Percentiles rank a stretch among this genome's conserved stretches.
phyloP scores from a whole-genome alignment of 78 protist genomes.

The Tieghemostelium lacteum region DNA sequence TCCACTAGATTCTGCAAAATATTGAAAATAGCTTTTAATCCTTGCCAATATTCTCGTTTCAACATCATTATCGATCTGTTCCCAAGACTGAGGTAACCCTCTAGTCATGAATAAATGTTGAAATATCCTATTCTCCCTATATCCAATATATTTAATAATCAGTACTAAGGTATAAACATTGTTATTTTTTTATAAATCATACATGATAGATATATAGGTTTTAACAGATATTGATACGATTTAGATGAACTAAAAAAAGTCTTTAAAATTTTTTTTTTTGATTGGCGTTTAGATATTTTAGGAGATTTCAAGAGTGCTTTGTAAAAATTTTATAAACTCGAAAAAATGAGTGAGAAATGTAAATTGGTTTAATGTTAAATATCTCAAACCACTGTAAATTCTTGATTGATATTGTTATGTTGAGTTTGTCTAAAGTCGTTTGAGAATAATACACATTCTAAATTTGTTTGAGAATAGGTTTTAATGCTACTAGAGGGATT shows the following conservation, averaged over 20 bases:
- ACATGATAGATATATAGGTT: too few species aligned
- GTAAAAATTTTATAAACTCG: constrained; percentile 4
- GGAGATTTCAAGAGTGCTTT: constrained; percentile 1
- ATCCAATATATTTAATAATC: constrained; percentile 34
- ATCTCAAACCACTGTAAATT: constrained; percentile 14
- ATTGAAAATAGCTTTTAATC: background rate
- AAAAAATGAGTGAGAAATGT: background rate
- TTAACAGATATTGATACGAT: too few species aligned
- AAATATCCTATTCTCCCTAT: constrained; percentile 4
- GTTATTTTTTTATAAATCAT: too few species aligned
- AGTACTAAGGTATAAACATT: too few species aligned
- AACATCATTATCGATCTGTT: background rate
- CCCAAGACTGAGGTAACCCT: background rate
- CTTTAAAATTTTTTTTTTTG: too few species aligned
- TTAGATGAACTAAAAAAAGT: too few species aligned
- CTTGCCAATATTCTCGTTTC: background rate
- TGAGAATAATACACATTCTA: constrained; percentile 28
- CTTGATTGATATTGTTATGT: constrained; percentile 10
- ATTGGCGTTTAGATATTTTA: constrained; percentile 61
- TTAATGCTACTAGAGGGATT: constrained; percentile 39
- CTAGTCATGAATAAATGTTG: background rate
- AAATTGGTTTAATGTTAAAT: constrained; percentile 39
- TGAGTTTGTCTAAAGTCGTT: constrained; percentile 21
- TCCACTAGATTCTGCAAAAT: background rate
- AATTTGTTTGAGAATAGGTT: constrained; percentile 19